Evolutionary conservation across 106 monocot genomes (phyloP), one percentile per base, ranked within the genome.

Genomic region (Dendrobium catenatum): DNA sequence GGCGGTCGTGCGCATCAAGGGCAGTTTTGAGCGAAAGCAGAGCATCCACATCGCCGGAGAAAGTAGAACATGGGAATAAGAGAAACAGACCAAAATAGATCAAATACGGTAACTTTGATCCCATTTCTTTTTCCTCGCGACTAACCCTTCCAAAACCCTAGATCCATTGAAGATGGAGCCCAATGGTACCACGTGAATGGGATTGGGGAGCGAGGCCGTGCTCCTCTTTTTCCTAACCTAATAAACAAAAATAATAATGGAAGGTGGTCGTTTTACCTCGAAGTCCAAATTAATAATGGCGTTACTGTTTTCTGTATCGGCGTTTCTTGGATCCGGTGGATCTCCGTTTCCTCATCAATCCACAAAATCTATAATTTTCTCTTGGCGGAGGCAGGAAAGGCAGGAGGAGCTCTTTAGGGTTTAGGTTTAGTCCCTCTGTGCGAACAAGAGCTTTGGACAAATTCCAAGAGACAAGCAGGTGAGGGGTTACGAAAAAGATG

Each of bases 1-100:
- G 80, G 46, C 83, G 79, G 83, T 84, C 66, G 24, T 59, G 79
- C 3, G 78, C 78, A 55, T 99, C 95, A n/a, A 89, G 64, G 29
- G 83, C 43, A 2, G 87, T 29, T 83, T 93, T 99, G 37, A 99
- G 81, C 4, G 83, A 78, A 9, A 99, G 79, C 17, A 99, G 85
- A 9, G 99, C 83, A 5, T 85, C 83, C 17, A 76, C 83, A 33
- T 97, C 96, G 68, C 72, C 26, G 42, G 73, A 51, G 19, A 24
- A 16, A 19, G 42, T 15, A 43, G 42, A 41, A 44, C 19, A 5
- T 2, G 43, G 42, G 18, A 44, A 74, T 8, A n/a, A 6, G 43
- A 74, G 20, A 20, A 20, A 16, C 41, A 74, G 74, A 42, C 4
- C 19, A 19, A 74, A 74, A n/a, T 17, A 42, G 74, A 74, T 4